Percentiles rank a stretch among this genome's conserved stretches.
Evolutionary conservation across 2,329 filamentous ascomycete species (phyloP).

Genomic region (Cryphonectria japonica): DNA sequence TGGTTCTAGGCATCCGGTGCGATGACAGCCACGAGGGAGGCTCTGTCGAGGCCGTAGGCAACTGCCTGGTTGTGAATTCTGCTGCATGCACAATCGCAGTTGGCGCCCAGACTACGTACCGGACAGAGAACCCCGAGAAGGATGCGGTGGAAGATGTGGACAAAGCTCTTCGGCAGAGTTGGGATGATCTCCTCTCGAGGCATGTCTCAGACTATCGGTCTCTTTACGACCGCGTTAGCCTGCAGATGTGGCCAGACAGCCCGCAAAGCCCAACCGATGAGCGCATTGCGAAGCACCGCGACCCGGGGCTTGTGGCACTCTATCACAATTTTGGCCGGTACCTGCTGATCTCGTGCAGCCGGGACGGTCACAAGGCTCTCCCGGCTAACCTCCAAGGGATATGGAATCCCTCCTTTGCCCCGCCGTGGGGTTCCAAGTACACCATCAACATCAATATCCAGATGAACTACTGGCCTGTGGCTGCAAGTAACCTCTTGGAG

Average conservation of each 20-base stretch:
- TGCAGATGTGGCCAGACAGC: slow-evolving; percentile 36
- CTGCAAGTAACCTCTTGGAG: slow-evolving; percentile 35
- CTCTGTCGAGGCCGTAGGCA: slow-evolving; percentile 38
- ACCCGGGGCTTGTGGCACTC: slow-evolving; percentile 37
- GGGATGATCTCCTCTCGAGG: slow-evolving; percentile 30
- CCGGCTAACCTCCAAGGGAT: slow-evolving; percentile 51
- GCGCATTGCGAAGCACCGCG: slow-evolving; percentile 28
- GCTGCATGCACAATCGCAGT: slow-evolving; percentile 42
- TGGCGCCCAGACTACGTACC: slow-evolving; percentile 46
- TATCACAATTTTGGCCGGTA: slow-evolving; percentile 46
- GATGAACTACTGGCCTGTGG: slow-evolving; percentile 57
- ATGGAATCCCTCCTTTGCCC: slow-evolving; percentile 47
- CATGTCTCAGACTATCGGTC: slow-evolving; percentile 33
- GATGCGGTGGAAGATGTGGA: slow-evolving; percentile 36
- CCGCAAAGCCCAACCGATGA: slow-evolving; percentile 30
- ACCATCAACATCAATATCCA: slow-evolving; percentile 57
- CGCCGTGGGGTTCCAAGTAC: slow-evolving; percentile 52
- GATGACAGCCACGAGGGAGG: slow-evolving; percentile 34
- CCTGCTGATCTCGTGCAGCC: slow-evolving; percentile 42
- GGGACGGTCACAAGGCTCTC: slow-evolving; percentile 36
- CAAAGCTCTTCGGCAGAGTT: slow-evolving; percentile 30
- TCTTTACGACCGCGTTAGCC: slow-evolving; percentile 33
- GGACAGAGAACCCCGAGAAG: slow-evolving; percentile 36
- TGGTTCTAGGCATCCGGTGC: slow-evolving; percentile 37
- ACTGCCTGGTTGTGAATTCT: slow-evolving; percentile 43